These are phyloP conservation scores for Alternaria incomplexa DNA, from an alignment of 2,329 filamentous ascomycete genomes.

Conservation along the genomic window DNA sequence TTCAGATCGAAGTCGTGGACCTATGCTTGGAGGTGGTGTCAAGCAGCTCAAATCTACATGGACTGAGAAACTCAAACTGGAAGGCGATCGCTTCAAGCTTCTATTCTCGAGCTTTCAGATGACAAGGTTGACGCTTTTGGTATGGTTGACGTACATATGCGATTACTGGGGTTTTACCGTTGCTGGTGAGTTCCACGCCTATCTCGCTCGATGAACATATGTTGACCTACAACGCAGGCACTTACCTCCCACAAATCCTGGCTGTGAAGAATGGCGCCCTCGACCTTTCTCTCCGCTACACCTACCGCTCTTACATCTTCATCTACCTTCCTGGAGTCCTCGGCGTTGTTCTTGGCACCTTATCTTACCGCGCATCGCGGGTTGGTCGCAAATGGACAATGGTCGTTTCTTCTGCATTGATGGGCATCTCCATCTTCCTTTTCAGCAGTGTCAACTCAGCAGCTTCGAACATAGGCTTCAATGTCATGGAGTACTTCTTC, in stretches of 20 bases:
- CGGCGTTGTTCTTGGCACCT: constrained; percentile 57
- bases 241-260: constrained; percentile 59
- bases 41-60: constrained; percentile 40
- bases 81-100: constrained; percentile 53
- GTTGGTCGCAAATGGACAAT: constrained; percentile 56
- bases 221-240: constrained; percentile 39
- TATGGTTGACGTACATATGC: constrained; percentile 60
- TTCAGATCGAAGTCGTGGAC: constrained; percentile 19
- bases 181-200: constrained; percentile 40
- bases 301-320: constrained; percentile 61
- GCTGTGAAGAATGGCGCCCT: constrained; percentile 59
- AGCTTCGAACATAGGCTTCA: constrained; percentile 57
- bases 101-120: constrained; percentile 54
- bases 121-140: constrained; percentile 54
- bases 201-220: neutral
- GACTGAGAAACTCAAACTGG: constrained; percentile 46
- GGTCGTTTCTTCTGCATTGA: constrained; percentile 52
- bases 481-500: constrained; percentile 61
- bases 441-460: constrained; percentile 54
- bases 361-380: constrained; percentile 54
- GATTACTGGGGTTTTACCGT: constrained; percentile 60
- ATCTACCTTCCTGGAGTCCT: constrained; percentile 61
- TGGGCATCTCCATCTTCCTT: constrained; percentile 54
- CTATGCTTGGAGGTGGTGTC: constrained; percentile 41
- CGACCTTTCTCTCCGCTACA: constrained; percentile 53